Percentiles rank a stretch among this genome's conserved stretches.
Conservation (phyloP, 306 rosid species). For the Medicago ruthenica region DNA sequence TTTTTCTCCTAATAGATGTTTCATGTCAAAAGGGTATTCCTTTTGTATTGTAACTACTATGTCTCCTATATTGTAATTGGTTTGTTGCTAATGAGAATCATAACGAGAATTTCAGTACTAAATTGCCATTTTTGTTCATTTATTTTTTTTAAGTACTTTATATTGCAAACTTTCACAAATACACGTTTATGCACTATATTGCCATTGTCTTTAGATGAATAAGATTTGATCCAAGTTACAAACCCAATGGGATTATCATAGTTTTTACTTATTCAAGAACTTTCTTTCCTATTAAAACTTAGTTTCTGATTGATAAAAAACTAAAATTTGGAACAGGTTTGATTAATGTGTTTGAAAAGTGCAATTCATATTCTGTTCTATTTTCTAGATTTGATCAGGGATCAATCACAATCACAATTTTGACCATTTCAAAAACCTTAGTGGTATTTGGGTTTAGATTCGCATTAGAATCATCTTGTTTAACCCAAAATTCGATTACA, state of each 20-base stretch:
- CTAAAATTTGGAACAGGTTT: neutral
- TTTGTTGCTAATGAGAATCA: neutral
- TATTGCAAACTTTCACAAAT: neutral
- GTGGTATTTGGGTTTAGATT: too few species aligned
- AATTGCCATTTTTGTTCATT: neutral
- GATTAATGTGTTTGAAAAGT: too few species aligned
- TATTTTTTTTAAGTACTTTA: neutral
- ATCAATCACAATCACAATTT: neutral
- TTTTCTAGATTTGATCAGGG: neutral
- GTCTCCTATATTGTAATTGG: neutral
- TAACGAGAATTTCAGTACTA: constrained; percentile 9
- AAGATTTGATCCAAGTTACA: too few species aligned
- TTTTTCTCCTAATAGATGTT: constrained; percentile 32
- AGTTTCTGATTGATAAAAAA: neutral
- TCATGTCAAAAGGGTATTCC: neutral
- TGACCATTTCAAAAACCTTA: too few species aligned
- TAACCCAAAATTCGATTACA: neutral
- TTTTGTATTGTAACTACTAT: constrained; percentile 2
- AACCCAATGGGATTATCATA: too few species aligned
- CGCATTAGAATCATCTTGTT: too few species aligned
- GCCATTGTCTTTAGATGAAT: too few species aligned
- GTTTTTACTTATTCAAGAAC: too few species aligned
- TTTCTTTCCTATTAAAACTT: neutral
- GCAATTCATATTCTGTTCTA: too few species aligned
- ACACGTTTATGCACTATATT: too few species aligned